A percentile compares a stretch with the other conserved stretches of the same genome.
Conservation (phyloP, 1,139 yeast genomes). For the Suhomyces yuchorum region DNA sequence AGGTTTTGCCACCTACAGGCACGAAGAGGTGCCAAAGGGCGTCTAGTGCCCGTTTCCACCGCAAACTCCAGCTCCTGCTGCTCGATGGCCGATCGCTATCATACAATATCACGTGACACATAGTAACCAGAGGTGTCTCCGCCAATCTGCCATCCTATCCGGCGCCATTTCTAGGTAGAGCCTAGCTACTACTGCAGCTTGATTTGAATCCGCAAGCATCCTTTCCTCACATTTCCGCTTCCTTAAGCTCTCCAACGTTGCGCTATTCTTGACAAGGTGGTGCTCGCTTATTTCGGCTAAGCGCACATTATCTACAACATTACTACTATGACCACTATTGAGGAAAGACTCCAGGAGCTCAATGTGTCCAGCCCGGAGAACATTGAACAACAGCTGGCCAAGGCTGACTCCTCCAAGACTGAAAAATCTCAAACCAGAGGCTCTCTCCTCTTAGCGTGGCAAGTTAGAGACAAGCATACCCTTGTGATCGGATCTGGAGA, state of each 20-base stretch:
- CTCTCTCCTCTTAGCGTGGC: constrained; percentile 73
- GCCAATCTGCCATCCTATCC: too few relatives aligned
- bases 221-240: not conserved
- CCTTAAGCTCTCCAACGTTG: not conserved
- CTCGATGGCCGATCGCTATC: not conserved
- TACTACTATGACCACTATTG: constrained; percentile 1
- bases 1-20: too few relatives aligned
- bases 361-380: not conserved
- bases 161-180: too few relatives aligned
- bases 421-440: constrained; percentile 35
- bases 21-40: not conserved
- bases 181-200: too few relatives aligned
- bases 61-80: not conserved
- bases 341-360: constrained; percentile 1
- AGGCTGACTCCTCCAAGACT: not conserved
- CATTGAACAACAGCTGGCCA: not conserved
- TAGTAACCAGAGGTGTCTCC: too few relatives aligned
- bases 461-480: constrained; percentile 63
- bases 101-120: not conserved
- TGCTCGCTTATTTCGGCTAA: constrained; percentile 1
- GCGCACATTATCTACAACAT: not conserved
- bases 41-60: not conserved
- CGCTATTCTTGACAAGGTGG: not conserved
- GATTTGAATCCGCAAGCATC: too few relatives aligned
- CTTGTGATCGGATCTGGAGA: constrained; percentile 82